Conservation (phyloP, 1,284 basidiomycete species). For the Cutaneotrichosporon dermatis region DNA sequence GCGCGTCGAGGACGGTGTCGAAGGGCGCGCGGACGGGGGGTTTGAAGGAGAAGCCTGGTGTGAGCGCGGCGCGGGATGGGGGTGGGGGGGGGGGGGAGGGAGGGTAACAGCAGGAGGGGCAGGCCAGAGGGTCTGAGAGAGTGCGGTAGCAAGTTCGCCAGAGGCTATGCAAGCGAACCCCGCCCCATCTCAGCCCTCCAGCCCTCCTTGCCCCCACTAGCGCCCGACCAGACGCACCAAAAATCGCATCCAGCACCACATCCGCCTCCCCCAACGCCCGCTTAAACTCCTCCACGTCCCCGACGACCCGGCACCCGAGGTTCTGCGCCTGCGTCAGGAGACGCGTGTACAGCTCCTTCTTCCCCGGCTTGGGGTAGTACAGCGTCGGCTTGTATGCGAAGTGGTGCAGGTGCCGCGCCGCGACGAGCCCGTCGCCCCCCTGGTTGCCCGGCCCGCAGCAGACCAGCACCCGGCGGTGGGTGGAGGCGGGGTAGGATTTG, state of each 20-base stretch:
- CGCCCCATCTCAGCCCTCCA: too few relatives aligned
- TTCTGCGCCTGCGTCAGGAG: conserved; percentile 83
- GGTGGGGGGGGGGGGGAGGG: too few relatives aligned
- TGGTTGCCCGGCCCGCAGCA: conserved; percentile 97
- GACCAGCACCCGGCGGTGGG: conserved; percentile 72
- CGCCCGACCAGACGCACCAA: conserved; percentile 53
- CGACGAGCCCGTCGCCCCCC: conserved; percentile 95
- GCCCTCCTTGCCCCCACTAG: too few relatives aligned
- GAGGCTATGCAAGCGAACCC: too few relatives aligned
- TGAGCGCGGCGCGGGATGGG: not conserved
- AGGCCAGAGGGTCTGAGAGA: too few relatives aligned
- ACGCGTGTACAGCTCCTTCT: conserved; percentile 81
- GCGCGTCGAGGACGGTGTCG: conserved; percentile 64
- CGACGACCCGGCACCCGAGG: conserved; percentile 69
- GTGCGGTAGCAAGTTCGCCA: too few relatives aligned
- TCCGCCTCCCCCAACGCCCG: conserved; percentile 62
- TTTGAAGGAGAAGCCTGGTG: conserved; percentile 80
- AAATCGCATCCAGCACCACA: conserved; percentile 89
- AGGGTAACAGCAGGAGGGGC: too few relatives aligned
- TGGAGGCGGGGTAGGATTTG: conserved; percentile 64
- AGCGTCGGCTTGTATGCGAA: conserved; percentile 81
- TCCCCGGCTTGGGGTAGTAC: conserved; percentile 80
- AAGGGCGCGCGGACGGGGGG: conserved; percentile 85
- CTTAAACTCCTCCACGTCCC: conserved; percentile 55
- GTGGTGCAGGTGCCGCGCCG: conserved; percentile 86